Base-by-base conservation (phyloP, 257 asterid species). In the Cordia subcordata region DNA sequence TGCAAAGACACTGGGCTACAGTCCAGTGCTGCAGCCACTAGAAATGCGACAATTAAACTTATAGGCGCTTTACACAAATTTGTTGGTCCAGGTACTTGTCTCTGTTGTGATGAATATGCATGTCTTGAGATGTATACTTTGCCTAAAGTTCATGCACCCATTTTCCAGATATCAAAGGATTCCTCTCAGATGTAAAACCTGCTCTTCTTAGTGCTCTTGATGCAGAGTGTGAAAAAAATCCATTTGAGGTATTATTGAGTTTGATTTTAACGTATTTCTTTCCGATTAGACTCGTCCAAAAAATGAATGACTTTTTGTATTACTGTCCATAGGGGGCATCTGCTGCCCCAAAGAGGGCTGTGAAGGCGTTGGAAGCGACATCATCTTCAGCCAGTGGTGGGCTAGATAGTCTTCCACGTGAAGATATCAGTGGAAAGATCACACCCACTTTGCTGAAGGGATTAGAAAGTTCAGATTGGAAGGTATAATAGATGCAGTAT, bases 1-100 rank as follows among this genome's bases (percentile, higher is more conserved):
- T 86, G 99, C 81, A 93, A 93, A 83, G 99, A 93, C 68, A 79
- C 64, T 69, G 99, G 99, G 32, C 78, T 93, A 66, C 97, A 89
- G 67, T 93, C 99, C 65, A 93, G 99, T 73, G 96, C 99, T 69
- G 90, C 99, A 62, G 96, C 94, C 59, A 86, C 99, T 20, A 83
- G 99, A 79, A 93, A 93, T 73, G 75, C 97, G 51, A 87, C 99
- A 1, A 85, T 87, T 68, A 93, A 87, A 74, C 92, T 93, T 55
- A 77, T 89, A 65, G 99, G 99, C 54, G 74, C 60, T 58, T 74
- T 93, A 64, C 99, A 93, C 83, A 89, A 87, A 84, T 93, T 86
- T 90, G 92, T 93, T 53, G 99, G 99, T 58, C 96, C 99, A 85
- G 99, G 97, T 93, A 78, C 59, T 22, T 62, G 58, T 71, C 78